Conservation (phyloP, 352 stramenopile species). For the Bremia lactucae region DNA sequence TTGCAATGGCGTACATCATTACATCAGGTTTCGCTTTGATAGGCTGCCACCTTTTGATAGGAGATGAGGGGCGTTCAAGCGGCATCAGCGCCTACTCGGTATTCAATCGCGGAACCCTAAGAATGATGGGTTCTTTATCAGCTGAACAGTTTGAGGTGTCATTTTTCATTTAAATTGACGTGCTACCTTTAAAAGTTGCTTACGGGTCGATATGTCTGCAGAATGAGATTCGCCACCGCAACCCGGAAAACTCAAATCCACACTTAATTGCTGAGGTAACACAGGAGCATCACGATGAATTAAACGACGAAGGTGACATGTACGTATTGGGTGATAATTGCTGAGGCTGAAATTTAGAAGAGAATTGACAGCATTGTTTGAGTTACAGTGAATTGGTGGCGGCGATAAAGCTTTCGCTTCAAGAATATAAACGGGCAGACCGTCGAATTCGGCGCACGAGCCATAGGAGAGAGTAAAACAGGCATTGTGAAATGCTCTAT, state of each 20-base stretch:
- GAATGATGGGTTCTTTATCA: slow-evolving; percentile 71
- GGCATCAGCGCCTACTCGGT: slow-evolving; percentile 73
- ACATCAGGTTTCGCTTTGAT: slow-evolving; percentile 38
- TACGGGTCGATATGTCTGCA: slow-evolving; percentile 10
- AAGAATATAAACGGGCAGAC: slow-evolving; percentile 59
- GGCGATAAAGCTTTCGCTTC: slow-evolving; percentile 41
- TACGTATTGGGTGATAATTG: slow-evolving; percentile 16
- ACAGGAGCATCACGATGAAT: slow-evolving; percentile 11
- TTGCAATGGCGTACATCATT: slow-evolving; percentile 53
- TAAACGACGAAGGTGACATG: slow-evolving; percentile 35
- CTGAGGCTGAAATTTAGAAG: background rate
- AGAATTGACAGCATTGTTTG: slow-evolving; percentile 3
- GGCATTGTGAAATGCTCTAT: background rate
- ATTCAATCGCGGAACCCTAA: slow-evolving; percentile 56
- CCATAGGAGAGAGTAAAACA: slow-evolving; percentile 21
- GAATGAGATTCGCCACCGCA: slow-evolving; percentile 70
- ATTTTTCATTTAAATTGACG: background rate
- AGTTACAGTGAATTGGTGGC: slow-evolving; percentile 39
- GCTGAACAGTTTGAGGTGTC: slow-evolving; percentile 75
- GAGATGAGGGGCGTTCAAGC: slow-evolving; percentile 6
- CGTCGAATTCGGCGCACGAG: slow-evolving; percentile 29
- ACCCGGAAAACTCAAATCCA: slow-evolving; percentile 10
- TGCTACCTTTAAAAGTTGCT: background rate
- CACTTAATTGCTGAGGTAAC: background rate
- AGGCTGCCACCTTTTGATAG: slow-evolving; percentile 26